Evolutionary conservation across 139 green algal species (phyloP).

Genomic region (Chlamydomonas sphaeroides): DNA sequence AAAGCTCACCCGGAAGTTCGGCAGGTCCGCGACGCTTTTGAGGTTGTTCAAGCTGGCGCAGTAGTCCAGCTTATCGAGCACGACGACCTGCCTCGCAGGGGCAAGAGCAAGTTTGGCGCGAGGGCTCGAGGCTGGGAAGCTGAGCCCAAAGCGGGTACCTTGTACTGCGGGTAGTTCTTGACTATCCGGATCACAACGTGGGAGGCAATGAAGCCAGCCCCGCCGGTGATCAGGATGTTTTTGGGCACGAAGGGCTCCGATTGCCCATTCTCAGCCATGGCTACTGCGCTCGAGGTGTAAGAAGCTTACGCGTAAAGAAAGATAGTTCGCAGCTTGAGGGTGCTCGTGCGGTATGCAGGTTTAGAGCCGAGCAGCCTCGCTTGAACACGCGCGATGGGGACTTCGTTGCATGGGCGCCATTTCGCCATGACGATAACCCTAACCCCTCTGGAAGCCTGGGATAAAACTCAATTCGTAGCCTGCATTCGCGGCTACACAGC

Average conservation of each 20-base stretch:
- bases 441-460: too few species aligned
- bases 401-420: too few species aligned
- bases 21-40: slow-evolving; percentile 43
- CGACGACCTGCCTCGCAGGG: slow-evolving; percentile 73
- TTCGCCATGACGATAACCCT: too few species aligned
- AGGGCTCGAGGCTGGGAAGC: too few species aligned
- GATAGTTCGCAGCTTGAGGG: too few species aligned
- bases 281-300: too few species aligned
- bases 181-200: slow-evolving; percentile 86
- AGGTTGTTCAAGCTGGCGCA: slow-evolving; percentile 93
- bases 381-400: too few species aligned
- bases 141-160: slow-evolving; percentile 58
- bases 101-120: background rate
- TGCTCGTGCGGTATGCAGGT: too few species aligned
- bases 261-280: background rate
- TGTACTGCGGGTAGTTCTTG: slow-evolving; percentile 87
- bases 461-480: too few species aligned
- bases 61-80: slow-evolving; percentile 98
- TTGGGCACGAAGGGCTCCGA: slow-evolving; percentile 70
- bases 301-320: too few species aligned
- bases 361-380: too few species aligned
- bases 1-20: slow-evolving; percentile 88
- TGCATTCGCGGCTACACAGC: too few species aligned
- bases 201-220: slow-evolving; percentile 94
- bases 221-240: slow-evolving; percentile 89